A percentile compares a stretch with the other conserved stretches of the same genome.
phyloP scores from a whole-genome alignment of 179 eudicot species.

The Spergularia azorica region DNA sequence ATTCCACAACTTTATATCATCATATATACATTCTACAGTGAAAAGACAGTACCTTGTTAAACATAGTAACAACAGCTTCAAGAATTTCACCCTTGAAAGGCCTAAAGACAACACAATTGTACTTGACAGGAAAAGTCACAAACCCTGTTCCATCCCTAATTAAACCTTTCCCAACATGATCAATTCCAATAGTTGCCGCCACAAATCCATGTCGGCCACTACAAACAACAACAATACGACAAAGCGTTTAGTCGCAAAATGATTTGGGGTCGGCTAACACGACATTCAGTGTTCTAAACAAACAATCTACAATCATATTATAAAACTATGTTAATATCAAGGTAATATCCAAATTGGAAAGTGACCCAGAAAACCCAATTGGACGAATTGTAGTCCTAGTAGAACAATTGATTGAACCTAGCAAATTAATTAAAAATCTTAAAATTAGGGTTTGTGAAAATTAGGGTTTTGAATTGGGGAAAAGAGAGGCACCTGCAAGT shows the following conservation, averaged over 20 bases:
- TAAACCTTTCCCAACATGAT: slow-evolving; percentile 86
- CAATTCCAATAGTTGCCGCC: slow-evolving; percentile 90
- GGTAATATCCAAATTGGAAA: too few relatives aligned
- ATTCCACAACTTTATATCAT: neutral
- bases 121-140: slow-evolving; percentile 89
- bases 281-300: too few relatives aligned
- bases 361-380: neutral
- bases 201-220: slow-evolving; percentile 98
- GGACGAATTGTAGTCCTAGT: too few relatives aligned
- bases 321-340: neutral
- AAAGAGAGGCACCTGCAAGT: slow-evolving; percentile 75
- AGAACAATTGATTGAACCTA: too few relatives aligned
- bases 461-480: slow-evolving; percentile 14
- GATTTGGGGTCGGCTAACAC: too few relatives aligned
- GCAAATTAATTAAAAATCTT: too few relatives aligned
- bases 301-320: neutral
- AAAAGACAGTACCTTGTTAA: slow-evolving; percentile 35
- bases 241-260: too few relatives aligned
- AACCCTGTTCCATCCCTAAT: slow-evolving; percentile 96
- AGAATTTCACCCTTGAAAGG: slow-evolving; percentile 95
- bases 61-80: slow-evolving; percentile 98
- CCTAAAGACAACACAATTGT: slow-evolving; percentile 87
- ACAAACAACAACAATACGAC: neutral
- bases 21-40: neutral
- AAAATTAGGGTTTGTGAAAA: neutral